Evolutionary conservation across 2,329 filamentous ascomycete genomes (phyloP), one percentile per base, ranked within the genome.

Genomic region (Neofusicoccum laricinum): DNA sequence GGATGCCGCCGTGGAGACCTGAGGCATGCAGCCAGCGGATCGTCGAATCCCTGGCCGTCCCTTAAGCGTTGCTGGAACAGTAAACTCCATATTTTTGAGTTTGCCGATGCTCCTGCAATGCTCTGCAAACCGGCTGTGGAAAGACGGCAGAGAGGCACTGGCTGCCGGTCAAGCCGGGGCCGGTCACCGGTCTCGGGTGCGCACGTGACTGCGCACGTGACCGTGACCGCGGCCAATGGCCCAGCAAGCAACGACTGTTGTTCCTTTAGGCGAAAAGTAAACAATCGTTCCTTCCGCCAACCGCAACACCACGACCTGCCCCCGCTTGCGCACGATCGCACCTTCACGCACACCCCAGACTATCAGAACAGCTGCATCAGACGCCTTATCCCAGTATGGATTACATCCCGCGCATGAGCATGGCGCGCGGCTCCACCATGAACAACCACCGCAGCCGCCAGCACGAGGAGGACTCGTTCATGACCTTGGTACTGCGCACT

Each of bases 401-500:
- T 65, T 82, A 78, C 72, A 81, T 81, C 67, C 77, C 77, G 64
- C 79, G 81, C 68, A 82, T 82, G 80, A 83, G 81, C 70, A 81
- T 79, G 71, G 81, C 79, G 69, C 78, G 79, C 59, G 74, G 72
- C 68, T 74, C 77, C 14, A 75, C 76, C 21, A 72, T 71, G 72
- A 73, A 67, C 72, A 80, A 74, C 63, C 73, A 73, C 71, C 78
- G 75, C 69, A 73, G 72, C 55, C 74, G 74, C 46, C 76, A 77
- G 51, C 75, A 78, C 15, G 77, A 81, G 50, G 79, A 81, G 63
- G 81, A 84, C 70, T 78, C 79, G 2, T 83, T 83, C 72, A 83
- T 83, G 80, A 82, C 77, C 51, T 68, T 83, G 74, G 81, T 82
- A 75, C 66, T 74, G 50, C 41, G 58, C 49, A 41, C 30, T 5